phyloP scores from a whole-genome alignment of 2,329 filamentous ascomycete genomes.

The Trichoderma pleuroti region DNA sequence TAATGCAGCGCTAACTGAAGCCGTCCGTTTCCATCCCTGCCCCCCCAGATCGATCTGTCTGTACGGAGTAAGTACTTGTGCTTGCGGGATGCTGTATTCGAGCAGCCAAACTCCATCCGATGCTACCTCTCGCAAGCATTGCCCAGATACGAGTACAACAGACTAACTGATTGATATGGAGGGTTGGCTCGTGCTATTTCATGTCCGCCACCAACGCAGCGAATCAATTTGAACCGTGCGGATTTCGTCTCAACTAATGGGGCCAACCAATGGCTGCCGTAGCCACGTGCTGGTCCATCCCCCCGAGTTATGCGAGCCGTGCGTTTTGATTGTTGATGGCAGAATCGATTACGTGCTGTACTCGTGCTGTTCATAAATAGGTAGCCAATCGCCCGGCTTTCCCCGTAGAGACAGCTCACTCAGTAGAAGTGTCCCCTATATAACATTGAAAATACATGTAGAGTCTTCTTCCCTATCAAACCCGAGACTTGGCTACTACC shows the following conservation, averaged over 20 bases:
- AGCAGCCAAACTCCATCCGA: background rate
- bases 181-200: too few relatives aligned
- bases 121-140: background rate
- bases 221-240: background rate
- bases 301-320: background rate
- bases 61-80: background rate
- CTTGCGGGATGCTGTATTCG: background rate
- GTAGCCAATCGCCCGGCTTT: background rate
- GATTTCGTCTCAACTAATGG: background rate
- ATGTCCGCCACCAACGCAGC: background rate
- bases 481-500: background rate
- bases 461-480: background rate
- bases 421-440: background rate
- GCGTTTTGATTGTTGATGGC: background rate
- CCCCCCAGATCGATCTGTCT: background rate
- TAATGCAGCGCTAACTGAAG: background rate
- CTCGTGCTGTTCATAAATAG: background rate
- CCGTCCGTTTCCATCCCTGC: background rate
- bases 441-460: background rate
- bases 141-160: background rate
- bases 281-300: background rate
- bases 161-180: background rate
- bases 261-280: background rate
- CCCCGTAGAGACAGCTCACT: background rate
- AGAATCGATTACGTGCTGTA: background rate